Conservation (phyloP, 2,329 filamentous ascomycete genomes). For the Paradendryphiella salina region DNA sequence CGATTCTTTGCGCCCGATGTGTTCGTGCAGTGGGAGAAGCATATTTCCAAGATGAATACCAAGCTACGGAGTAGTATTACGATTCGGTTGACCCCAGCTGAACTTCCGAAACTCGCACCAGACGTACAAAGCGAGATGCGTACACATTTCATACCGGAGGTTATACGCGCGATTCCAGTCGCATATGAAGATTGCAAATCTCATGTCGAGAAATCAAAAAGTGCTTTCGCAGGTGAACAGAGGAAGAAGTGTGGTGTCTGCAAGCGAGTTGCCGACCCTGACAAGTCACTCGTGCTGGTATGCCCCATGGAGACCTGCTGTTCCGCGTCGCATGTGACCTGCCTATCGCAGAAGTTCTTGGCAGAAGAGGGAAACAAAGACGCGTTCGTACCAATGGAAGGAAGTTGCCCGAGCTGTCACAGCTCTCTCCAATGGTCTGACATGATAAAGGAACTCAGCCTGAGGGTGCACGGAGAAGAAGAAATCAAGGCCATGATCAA, state of each 20-base stretch:
- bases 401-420: slow-evolving; percentile 72
- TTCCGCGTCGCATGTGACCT: slow-evolving; percentile 58
- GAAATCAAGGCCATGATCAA: slow-evolving; percentile 72
- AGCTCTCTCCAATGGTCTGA: slow-evolving; percentile 68
- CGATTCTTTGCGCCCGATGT: slow-evolving; percentile 77
- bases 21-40: slow-evolving; percentile 68
- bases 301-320: slow-evolving; percentile 57
- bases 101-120: slow-evolving; percentile 26
- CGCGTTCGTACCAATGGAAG: slow-evolving; percentile 66
- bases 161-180: slow-evolving; percentile 53
- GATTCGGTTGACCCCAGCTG: slow-evolving; percentile 37
- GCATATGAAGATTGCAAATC: slow-evolving; percentile 56
- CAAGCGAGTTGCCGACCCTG: slow-evolving; percentile 42
- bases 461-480: slow-evolving; percentile 70
- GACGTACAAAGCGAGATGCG: slow-evolving; percentile 27
- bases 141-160: slow-evolving; percentile 33
- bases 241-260: slow-evolving; percentile 56
- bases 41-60: slow-evolving; percentile 36
- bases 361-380: slow-evolving; percentile 43
- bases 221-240: slow-evolving; percentile 21
- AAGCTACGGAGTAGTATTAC: slow-evolving; percentile 34
- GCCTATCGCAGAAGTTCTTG: slow-evolving; percentile 58
- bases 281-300: slow-evolving; percentile 52
- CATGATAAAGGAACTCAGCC: slow-evolving; percentile 79
- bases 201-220: slow-evolving; percentile 57